Conservation (phyloP, 78 protist species). For the Dictyostelium capitatum region DNA sequence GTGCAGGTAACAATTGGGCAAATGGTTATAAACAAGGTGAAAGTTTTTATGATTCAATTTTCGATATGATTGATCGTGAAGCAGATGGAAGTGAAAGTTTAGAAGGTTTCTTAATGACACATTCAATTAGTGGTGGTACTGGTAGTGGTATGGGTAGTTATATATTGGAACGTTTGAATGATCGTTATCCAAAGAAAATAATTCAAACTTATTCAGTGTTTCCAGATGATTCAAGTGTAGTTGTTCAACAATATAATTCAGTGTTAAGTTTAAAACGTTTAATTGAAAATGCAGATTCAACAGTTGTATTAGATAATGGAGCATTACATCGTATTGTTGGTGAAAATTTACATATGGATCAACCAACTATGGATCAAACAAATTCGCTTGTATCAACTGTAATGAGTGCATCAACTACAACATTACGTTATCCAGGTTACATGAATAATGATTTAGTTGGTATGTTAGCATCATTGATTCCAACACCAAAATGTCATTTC, state of each 20-base stretch:
- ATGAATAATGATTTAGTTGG: conserved; percentile 99
- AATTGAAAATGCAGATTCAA: conserved; percentile 94
- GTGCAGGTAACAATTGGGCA: conserved; percentile 99
- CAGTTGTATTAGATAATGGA: conserved; percentile 98
- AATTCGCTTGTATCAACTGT: conserved; percentile 95
- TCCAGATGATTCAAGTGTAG: conserved; percentile 95
- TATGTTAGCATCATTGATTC: conserved; percentile 97
- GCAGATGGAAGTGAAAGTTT: conserved; percentile 97
- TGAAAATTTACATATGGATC: conserved; percentile 90
- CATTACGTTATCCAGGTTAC: conserved; percentile 98
- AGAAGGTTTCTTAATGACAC: conserved; percentile 97
- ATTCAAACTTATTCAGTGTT: conserved; percentile 99
- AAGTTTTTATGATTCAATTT: conserved; percentile 80
- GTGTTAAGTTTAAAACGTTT: conserved; percentile 97
- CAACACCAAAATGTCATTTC: conserved; percentile 99
- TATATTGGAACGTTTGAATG: conserved; percentile 96
- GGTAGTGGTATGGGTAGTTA: conserved; percentile 99
- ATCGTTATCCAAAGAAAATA: conserved; percentile 97
- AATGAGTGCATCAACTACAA: conserved; percentile 98
- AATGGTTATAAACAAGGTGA: conserved; percentile 87
- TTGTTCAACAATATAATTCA: conserved; percentile 99
- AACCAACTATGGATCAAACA: conserved; percentile 91
- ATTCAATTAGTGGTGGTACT: conserved; percentile 99
- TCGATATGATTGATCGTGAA: conserved; percentile 99
- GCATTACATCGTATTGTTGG: conserved; percentile 97